These are phyloP conservation scores for Vitis hybrid DNA, from an alignment of 177 flowering plant genomes.

Conservation along the genomic window DNA sequence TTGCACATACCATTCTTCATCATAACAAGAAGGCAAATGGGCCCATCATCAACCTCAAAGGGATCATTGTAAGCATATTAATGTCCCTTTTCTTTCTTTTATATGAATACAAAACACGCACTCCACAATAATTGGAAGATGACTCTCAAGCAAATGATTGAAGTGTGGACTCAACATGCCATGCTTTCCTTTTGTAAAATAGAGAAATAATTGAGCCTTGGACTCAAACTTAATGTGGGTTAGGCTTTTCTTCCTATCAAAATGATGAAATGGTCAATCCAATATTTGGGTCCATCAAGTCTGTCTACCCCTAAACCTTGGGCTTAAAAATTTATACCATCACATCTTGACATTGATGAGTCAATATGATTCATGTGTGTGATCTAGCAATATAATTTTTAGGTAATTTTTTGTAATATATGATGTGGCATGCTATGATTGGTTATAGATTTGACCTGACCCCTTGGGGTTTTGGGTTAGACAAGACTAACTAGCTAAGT, in stretches of 20 bases:
- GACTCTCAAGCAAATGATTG: background rate
- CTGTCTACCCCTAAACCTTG: no score
- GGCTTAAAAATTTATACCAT: no score
- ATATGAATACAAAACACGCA: background rate
- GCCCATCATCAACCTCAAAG: constrained; percentile 62
- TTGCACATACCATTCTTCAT: constrained; percentile 55
- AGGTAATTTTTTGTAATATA: no score
- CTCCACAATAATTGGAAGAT: background rate
- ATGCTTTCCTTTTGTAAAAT: background rate
- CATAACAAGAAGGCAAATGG: constrained; percentile 41
- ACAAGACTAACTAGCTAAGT: no score
- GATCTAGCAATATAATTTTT: no score
- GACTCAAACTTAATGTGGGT: background rate
- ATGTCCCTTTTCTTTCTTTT: constrained; percentile 1
- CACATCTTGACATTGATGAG: no score
- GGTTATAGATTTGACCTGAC: no score
- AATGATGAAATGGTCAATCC: background rate
- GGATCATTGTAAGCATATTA: constrained; percentile 44
- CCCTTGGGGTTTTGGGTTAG: no score
- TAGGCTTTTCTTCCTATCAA: background rate
- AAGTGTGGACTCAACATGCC: background rate
- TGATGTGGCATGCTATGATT: no score
- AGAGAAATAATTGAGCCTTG: background rate
- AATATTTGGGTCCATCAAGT: background rate
- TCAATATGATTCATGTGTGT: no score